These are phyloP conservation scores for Licmophora abbreviata DNA, from an alignment of 108 stramenopile species.

Conservation along the genomic window DNA sequence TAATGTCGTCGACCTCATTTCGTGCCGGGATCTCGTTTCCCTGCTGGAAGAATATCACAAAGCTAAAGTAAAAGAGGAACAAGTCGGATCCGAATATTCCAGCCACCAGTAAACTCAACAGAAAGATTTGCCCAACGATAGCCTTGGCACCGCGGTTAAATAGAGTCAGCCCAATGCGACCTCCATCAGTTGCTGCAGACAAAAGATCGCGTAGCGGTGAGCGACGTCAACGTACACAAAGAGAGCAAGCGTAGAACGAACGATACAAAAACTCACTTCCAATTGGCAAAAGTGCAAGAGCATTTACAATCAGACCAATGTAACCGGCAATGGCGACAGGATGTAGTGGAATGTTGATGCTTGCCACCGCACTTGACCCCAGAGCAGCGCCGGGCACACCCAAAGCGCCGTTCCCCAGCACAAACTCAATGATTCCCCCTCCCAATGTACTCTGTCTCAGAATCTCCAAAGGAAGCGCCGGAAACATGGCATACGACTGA, in stretches of 20 bases:
- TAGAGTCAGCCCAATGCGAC: slow-evolving; percentile 59
- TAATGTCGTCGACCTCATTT: slow-evolving; percentile 68
- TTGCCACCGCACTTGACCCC: slow-evolving; percentile 38
- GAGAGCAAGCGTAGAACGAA: slow-evolving; percentile 3
- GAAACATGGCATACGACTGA: slow-evolving; percentile 33
- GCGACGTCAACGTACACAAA: slow-evolving; percentile 1
- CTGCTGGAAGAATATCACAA: slow-evolving; percentile 55
- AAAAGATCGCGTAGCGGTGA: not conserved
- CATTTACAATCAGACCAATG: slow-evolving; percentile 67
- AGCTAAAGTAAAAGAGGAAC: slow-evolving; percentile 70
- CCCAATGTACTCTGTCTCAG: slow-evolving; percentile 71
- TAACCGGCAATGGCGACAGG: slow-evolving; percentile 79
- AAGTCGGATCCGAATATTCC: slow-evolving; percentile 59
- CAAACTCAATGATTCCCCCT: slow-evolving; percentile 58
- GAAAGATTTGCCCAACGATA: slow-evolving; percentile 35
- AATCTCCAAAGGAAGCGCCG: slow-evolving; percentile 60
- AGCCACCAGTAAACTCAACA: slow-evolving; percentile 27
- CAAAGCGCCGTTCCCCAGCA: slow-evolving; percentile 56
- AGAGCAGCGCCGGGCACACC: slow-evolving; percentile 61
- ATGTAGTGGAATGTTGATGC: slow-evolving; percentile 61
- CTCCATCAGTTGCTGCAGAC: slow-evolving; percentile 63
- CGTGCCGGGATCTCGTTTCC: slow-evolving; percentile 71
- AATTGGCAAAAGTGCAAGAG: slow-evolving; percentile 53
- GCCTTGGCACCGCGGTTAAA: slow-evolving; percentile 57
- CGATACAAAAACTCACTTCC: slow-evolving; percentile 49